Evolutionary conservation across 495 filamentous ascomycete genomes (phyloP).

Genomic region (Penicillium maclennaniae): DNA sequence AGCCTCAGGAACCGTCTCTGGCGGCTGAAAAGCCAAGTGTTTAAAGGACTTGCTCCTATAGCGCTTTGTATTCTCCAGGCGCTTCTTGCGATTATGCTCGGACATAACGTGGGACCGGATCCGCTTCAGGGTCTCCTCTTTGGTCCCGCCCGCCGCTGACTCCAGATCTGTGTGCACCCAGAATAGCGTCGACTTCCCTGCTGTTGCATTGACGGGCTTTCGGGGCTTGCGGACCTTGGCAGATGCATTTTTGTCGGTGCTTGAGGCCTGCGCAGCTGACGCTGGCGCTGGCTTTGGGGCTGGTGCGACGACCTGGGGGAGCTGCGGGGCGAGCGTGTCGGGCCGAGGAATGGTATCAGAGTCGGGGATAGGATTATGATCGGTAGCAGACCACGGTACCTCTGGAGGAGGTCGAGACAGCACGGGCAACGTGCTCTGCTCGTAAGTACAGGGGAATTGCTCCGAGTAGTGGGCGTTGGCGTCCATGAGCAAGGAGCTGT

Average conservation of each 20-base stretch:
- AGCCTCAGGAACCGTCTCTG: conserved; percentile 24
- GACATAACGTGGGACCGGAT: conserved; percentile 52
- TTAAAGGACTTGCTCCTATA: conserved; percentile 46
- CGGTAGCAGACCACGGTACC: conserved; percentile 11
- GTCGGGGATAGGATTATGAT: conserved; percentile 15
- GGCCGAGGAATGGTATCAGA: conserved; percentile 7
- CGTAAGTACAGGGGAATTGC: conserved; percentile 16
- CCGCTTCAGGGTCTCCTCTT: conserved; percentile 45
- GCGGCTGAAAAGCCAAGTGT: conserved; percentile 39
- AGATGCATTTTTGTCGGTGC: conserved; percentile 24
- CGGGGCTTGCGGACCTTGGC: conserved; percentile 41
- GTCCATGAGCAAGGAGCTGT: conserved; percentile 27
- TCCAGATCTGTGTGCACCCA: conserved; percentile 46
- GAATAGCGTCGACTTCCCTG: conserved; percentile 41
- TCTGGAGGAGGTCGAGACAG: conserved; percentile 20
- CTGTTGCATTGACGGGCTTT: conserved; percentile 33
- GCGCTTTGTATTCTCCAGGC: conserved; percentile 41
- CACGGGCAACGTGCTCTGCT: conserved; percentile 28
- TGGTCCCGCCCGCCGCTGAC: conserved; percentile 37
- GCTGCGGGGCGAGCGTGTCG: neutral
- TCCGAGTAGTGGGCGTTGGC: conserved; percentile 21
- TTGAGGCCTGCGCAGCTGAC: neutral
- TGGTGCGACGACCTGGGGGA: neutral
- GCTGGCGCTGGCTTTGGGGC: conserved; percentile 1
- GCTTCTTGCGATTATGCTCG: conserved; percentile 49